Base-by-base conservation (phyloP, 139 green algal species). In the Coelastrella sp. region DNA sequence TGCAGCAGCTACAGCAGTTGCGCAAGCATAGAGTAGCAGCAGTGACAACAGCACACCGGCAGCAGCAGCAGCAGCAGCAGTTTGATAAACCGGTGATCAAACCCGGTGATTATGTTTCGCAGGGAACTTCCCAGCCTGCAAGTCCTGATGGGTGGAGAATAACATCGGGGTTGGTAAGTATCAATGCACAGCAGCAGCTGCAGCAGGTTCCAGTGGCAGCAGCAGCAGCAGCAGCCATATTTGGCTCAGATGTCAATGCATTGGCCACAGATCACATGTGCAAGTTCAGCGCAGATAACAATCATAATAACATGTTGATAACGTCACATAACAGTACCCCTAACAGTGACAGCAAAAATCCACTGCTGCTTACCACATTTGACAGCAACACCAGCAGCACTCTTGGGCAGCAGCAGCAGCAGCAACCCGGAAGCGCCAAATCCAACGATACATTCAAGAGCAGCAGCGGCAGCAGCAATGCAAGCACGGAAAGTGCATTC, bases 281-380 rank as follows among this genome's bases (percentile, higher is more conserved):
- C 32, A 30, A 72, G 7, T 74, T 9, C 27, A 63, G 51, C 19
- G 17, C 3, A 3, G 30, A 23, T 32, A 23, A 23, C 30, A 8
- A n/a, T 25, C 43, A 2, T 19, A 43, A 32, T 2, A 75, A 15
- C 25, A 51, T 11, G 68, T 30, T 68, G 73, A 93, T 94, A 97
- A 19, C 87, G 94, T 37, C 41, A 73, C 19, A 73, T 88, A 62
- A 94, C 89, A 30, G 62, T 87, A 45, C 94, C 91, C 27, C 94
- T 93, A 57, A 85, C 94, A 88, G 96, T 91, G 8, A 89, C 71
- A 17, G 96, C 51, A 2, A 87, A 90, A 21, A 68, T 74, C 57
- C 88, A 93, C 41, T 91, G 89, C 89, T 96, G 83, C 78, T 64
- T 9, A 72, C 7, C 34, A 84, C 34, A 38, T 76, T 41, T 15